Base-by-base conservation (phyloP, 2,329 filamentous ascomycete species). In the Penicillium frequentans region DNA sequence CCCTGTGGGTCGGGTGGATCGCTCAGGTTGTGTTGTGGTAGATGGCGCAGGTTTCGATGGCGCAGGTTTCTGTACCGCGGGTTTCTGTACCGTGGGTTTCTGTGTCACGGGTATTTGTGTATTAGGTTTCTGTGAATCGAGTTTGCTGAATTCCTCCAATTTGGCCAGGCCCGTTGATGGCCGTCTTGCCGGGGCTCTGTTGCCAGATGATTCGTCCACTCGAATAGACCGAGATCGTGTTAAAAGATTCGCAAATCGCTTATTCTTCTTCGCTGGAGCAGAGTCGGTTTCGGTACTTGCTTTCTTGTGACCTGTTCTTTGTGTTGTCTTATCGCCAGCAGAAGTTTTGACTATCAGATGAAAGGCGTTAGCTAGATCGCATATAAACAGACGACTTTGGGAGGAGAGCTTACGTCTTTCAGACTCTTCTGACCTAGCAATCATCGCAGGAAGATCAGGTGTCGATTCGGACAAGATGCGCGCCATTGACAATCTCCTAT, bases 21-120 rank as follows among this genome's bases (percentile, higher is more conserved):
- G 84, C 55, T 92, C 90, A 65, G 85, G 83, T 37, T 85, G 83
- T 33, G 86, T 73, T 1, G 88, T 86, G 10, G 89, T 84, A 1
- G 87, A 87, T 24, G 29, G 31, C 21, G 23, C 1, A 3, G 39
- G 9, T 27, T 29, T 35, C 19, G 23, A 21, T 45, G 39, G 21
- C 23, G 19, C 27, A 14, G 46, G 19, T 49, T 49, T 33, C 26
- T 19, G 35, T 13, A 9, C 5, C 14, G 11, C 19, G 14, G 81
- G 77, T 29, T 77, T 74, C 10, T 74, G 74, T 27, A 75, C n/a
- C 44, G 19, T 11, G 4, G 81, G 77, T 29, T 77, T 74, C 10
- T 74, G 74, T 27, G 75, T 19, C 24, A 6, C n/a, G 24, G n/a
- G 27, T 48, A 21, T 31, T n/a, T n/a, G 33, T 24, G 13, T 5